Percentiles rank a stretch among this genome's conserved stretches.
phyloP scores from a whole-genome alignment of 306 rosid species.

The Notholithocarpus densiflorus region DNA sequence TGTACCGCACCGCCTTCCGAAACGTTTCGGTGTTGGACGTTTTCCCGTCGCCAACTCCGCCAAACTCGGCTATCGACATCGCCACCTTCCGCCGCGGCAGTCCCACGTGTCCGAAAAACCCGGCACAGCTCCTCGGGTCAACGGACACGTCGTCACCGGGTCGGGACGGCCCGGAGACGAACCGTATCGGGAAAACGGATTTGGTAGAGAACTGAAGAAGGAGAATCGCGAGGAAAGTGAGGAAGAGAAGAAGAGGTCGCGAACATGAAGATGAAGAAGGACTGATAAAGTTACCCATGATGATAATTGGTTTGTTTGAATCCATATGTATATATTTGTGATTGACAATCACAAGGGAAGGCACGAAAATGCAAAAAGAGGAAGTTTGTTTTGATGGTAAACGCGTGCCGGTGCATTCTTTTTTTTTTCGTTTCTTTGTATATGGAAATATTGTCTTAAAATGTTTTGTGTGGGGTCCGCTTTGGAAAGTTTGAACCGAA shows the following conservation, averaged over 20 bases:
- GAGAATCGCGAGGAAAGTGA: slow-evolving; percentile 44
- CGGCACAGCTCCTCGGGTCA: slow-evolving; percentile 38
- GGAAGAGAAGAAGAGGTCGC: slow-evolving; percentile 36
- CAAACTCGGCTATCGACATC: slow-evolving; percentile 70
- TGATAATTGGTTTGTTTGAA: too few species aligned
- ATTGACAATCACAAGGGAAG: too few species aligned
- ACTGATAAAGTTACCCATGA: slow-evolving; percentile 3
- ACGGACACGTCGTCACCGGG: neutral
- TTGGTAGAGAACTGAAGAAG: slow-evolving; percentile 47
- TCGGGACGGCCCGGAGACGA: neutral
- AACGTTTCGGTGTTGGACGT: slow-evolving; percentile 77
- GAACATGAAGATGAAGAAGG: slow-evolving; percentile 34
- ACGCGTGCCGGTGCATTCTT: too few species aligned
- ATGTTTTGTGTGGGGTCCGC: neutral
- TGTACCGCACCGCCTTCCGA: slow-evolving; percentile 51
- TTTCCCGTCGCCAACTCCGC: slow-evolving; percentile 74
- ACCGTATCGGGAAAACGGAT: slow-evolving; percentile 35
- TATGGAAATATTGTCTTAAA: too few species aligned
- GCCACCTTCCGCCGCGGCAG: slow-evolving; percentile 30
- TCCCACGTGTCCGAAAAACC: slow-evolving; percentile 25
- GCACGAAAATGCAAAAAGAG: too few species aligned
- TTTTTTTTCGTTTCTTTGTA: too few species aligned
- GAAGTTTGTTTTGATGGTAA: too few species aligned
- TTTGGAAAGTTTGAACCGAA: slow-evolving; percentile 7
- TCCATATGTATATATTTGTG: too few species aligned